These are phyloP conservation scores for Angomonas ambiguus DNA, from an alignment of 208 protist genomes.

Conservation along the genomic window DNA sequence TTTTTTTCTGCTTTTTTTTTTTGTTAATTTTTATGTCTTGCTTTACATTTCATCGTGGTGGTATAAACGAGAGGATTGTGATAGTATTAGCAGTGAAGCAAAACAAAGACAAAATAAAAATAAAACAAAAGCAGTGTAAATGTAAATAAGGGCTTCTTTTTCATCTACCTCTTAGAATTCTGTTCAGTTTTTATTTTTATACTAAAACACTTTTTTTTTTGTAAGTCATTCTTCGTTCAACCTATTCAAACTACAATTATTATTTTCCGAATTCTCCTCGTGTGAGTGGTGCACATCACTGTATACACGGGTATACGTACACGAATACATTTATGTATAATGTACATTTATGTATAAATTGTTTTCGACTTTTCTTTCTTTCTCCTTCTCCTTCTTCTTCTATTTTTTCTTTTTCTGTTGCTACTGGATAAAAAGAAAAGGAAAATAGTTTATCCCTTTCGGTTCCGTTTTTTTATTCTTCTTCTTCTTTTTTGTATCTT, in stretches of 20 bases:
- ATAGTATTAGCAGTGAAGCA: too few species aligned
- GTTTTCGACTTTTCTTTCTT: neutral
- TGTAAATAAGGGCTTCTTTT: constrained; percentile 11
- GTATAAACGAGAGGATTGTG: too few species aligned
- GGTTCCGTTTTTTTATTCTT: neutral
- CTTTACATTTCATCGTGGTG: too few species aligned
- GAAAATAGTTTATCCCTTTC: too few species aligned
- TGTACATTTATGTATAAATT: neutral
- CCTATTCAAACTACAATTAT: constrained; percentile 3
- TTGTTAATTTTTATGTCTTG: constrained; percentile 16
- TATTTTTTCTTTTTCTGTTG: too few species aligned
- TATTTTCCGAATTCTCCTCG: constrained; percentile 19
- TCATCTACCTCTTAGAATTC: constrained; percentile 11
- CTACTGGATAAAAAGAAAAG: too few species aligned
- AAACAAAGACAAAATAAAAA: too few species aligned
- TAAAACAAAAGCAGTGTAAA: too few species aligned
- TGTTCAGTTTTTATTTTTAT: constrained; percentile 12
- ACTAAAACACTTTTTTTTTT: neutral
- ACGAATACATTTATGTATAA: constrained; percentile 19
- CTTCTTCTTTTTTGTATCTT: neutral
- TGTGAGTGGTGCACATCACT: too few species aligned
- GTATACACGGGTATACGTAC: neutral
- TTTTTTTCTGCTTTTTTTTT: constrained; percentile 14
- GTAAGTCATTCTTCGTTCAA: neutral
- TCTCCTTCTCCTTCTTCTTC: too few species aligned